Conservation (phyloP, 2,329 filamentous ascomycete species). For the Myriosclerotinia scirpicola region DNA sequence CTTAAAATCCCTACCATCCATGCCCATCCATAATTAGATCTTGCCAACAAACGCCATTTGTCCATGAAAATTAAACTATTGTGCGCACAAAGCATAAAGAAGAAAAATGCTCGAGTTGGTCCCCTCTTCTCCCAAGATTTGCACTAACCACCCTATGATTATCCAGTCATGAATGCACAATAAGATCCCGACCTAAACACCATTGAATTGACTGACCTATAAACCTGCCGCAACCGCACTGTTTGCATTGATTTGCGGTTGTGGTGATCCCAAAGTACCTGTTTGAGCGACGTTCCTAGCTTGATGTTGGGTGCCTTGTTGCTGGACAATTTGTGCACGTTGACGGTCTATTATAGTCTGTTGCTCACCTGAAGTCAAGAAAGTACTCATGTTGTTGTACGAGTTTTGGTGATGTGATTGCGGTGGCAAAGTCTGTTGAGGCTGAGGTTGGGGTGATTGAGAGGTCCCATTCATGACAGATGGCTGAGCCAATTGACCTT, state of each 20-base stretch:
- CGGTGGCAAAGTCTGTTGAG: constrained; percentile 11
- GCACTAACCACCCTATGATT: constrained; percentile 8
- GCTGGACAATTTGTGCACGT: constrained; percentile 41
- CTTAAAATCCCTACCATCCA: constrained; percentile 14
- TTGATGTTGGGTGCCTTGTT: constrained; percentile 38
- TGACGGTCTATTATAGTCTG: constrained; percentile 42
- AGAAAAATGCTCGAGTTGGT: constrained; percentile 7
- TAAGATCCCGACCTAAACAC: constrained; percentile 11
- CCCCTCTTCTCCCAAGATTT: not conserved
- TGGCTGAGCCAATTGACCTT: constrained; percentile 29
- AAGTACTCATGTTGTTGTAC: constrained; percentile 33
- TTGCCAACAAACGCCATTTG: constrained; percentile 13
- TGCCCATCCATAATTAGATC: constrained; percentile 1
- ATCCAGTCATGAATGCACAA: constrained; percentile 12
- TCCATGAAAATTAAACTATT: constrained; percentile 22
- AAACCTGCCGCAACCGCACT: constrained; percentile 28
- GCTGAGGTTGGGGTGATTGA: constrained; percentile 31
- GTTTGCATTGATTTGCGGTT: constrained; percentile 35
- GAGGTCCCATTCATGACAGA: constrained; percentile 35
- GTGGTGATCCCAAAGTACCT: constrained; percentile 33
- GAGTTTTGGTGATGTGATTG: constrained; percentile 21
- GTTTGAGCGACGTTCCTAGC: constrained; percentile 38
- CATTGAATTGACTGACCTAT: constrained; percentile 3
- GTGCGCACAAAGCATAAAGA: constrained; percentile 9
- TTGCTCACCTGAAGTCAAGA: constrained; percentile 41